Evolutionary conservation across 1,284 basidiomycete genomes (phyloP), one percentile per base, ranked within the genome.

Genomic region (Tranzscheliella williamsii): DNA sequence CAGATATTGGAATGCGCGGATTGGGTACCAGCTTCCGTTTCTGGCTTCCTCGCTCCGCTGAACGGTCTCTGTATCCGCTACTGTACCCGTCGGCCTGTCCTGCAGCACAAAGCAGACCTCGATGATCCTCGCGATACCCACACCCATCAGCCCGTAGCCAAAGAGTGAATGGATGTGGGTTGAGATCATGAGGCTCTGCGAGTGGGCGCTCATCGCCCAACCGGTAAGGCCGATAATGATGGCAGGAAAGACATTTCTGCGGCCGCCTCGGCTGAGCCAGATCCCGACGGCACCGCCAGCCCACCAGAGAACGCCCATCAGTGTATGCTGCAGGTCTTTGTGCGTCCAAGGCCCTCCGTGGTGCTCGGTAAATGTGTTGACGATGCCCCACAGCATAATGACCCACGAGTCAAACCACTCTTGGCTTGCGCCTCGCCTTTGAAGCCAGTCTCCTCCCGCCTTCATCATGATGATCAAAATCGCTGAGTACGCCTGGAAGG

Each of bases 301-400:
- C 90, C 90, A 93, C 93, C 91, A 80, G 1, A 80, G 39, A 0
- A 79, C 71, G 18, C 75, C 67, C 73, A 79, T 69, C 16, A 78
- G 79, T 87, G 90, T 93, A 77, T 95, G 91, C 72, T 95, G 91
- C 87, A 94, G 88, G 75, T 95, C 90, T 78, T 94, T 93, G 58
- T 87, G 87, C 8, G 89, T 89, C 73, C 71, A 72, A 2, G 67
- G 62, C 7, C 67, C 72, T 15, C 73, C 70, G 6, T 69, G 66
- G 24, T 74, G 74, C 73, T 94, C 90, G 2, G 92, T 95, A 74
- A 96, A 95, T 0, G 92, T 93, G 70, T 96, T 96, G 49, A 96
- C 87, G 41, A 81, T 80, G 6, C 82, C 79, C 91, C 91, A 94
- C 24, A 87, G 79, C 79, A 86, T 87, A 57, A 95, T 94, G 15